Conservation (phyloP, 2,329 filamentous ascomycete genomes). For the Exophiala sp. region DNA sequence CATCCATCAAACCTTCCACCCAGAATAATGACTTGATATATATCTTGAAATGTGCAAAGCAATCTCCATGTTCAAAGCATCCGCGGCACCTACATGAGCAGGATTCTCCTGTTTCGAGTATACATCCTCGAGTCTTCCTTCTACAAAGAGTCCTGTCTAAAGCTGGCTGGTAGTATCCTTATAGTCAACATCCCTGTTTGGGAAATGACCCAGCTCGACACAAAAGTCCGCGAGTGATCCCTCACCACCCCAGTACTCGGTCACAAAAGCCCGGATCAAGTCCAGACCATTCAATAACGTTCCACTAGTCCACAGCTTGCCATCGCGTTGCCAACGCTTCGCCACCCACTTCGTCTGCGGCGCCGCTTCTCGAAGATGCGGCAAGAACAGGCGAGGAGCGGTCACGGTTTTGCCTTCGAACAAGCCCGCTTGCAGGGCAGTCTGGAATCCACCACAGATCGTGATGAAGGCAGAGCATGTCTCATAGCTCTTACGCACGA, state of each 20-base stretch:
- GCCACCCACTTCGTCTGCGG: constrained; percentile 20
- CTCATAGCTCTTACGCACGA: constrained; percentile 22
- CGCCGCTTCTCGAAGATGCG: constrained; percentile 2
- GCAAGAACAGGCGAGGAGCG: constrained; percentile 15
- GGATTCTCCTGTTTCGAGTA: too few relatives aligned
- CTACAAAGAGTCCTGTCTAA: too few relatives aligned
- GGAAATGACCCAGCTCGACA: constrained; percentile 14
- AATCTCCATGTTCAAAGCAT: too few relatives aligned
- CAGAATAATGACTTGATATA: too few relatives aligned
- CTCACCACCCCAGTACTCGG: constrained; percentile 29
- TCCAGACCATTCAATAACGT: constrained; percentile 34
- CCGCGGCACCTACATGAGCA: too few relatives aligned
- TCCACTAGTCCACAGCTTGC: constrained; percentile 36
- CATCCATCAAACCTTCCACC: too few relatives aligned
- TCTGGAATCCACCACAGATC: constrained; percentile 21
- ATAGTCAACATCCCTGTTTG: constrained; percentile 15
- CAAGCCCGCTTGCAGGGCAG: constrained; percentile 16
- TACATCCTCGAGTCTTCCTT: too few relatives aligned
- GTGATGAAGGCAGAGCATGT: constrained; percentile 20
- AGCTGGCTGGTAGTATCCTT: background rate
- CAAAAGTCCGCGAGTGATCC: constrained; percentile 20
- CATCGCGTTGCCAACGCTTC: constrained; percentile 31
- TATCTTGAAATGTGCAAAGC: too few relatives aligned
- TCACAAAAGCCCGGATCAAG: constrained; percentile 32
- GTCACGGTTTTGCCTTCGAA: constrained; percentile 21